These are phyloP conservation scores for Blakeslea trispora DNA, from an alignment of 371 early-diverging fungal species.

Conservation along the genomic window DNA sequence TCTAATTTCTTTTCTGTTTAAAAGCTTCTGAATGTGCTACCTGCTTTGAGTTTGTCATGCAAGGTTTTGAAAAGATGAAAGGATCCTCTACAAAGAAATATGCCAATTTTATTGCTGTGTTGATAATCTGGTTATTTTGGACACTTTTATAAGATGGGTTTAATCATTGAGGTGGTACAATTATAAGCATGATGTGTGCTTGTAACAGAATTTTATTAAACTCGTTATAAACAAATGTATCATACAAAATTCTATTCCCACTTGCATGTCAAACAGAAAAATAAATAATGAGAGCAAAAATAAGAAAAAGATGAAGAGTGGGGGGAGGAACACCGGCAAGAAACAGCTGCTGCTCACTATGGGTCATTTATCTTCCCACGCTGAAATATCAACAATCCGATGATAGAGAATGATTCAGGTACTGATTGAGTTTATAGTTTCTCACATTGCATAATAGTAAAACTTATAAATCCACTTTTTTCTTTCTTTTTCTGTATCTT, in stretches of 20 bases:
- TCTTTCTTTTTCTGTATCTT: not conserved
- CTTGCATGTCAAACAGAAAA: not conserved
- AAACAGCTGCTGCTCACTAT: not conserved
- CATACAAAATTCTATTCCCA: not conserved
- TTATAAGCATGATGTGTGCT: too few species aligned
- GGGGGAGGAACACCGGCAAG: not conserved
- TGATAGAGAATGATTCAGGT: constrained; percentile 2
- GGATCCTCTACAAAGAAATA: constrained; percentile 4
- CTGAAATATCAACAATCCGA: not conserved
- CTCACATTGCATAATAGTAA: constrained; percentile 3
- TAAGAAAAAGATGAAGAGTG: not conserved
- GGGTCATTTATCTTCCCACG: constrained; percentile 10
- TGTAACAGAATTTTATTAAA: too few species aligned
- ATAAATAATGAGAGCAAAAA: too few species aligned
- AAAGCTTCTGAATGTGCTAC: constrained; percentile 12
- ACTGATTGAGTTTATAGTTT: constrained; percentile 2
- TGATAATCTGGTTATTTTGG: constrained; percentile 7
- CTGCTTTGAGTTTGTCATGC: constrained; percentile 14
- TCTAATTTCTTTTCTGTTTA: not conserved
- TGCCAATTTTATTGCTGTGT: constrained; percentile 1
- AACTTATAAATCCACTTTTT: not conserved
- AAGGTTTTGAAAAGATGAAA: constrained; percentile 3
- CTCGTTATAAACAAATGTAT: not conserved
- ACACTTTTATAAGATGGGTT: not conserved
- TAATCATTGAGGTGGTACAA: too few species aligned